Evolutionary conservation across 1,284 basidiomycete species (phyloP).

Genomic region (Apiotrichum gracile): DNA sequence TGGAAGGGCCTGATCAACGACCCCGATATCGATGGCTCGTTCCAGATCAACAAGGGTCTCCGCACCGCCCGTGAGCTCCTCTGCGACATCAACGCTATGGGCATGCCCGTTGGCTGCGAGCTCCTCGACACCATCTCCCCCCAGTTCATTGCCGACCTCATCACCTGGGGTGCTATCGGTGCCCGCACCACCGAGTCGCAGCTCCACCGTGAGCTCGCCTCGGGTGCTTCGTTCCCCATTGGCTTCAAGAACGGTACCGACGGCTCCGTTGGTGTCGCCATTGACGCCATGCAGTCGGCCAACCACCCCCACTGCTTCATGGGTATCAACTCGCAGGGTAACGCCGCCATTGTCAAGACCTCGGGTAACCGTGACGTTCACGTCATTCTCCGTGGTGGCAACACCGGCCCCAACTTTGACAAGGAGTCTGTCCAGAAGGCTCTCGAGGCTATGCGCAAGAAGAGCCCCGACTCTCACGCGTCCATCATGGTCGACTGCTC

Average conservation of each 20-base stretch:
- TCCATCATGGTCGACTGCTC: constrained; percentile 51
- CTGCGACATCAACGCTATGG: constrained; percentile 76
- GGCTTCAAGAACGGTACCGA: constrained; percentile 99
- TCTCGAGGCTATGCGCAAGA: constrained; percentile 63
- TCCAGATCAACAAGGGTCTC: constrained; percentile 89
- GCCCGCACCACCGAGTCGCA: constrained; percentile 95
- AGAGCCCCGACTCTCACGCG: constrained; percentile 46
- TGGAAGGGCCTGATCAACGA: constrained; percentile 97
- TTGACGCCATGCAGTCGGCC: constrained; percentile 93
- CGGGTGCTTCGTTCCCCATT: constrained; percentile 47
- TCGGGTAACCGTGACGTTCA: constrained; percentile 86
- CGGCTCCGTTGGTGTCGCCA: constrained; percentile 71
- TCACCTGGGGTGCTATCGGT: constrained; percentile 96
- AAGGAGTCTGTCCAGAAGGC: constrained; percentile 69
- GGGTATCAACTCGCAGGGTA: constrained; percentile 89
- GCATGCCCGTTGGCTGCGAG: constrained; percentile 80
- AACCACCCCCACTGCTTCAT: constrained; percentile 94
- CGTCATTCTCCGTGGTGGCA: constrained; percentile 87
- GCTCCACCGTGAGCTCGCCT: constrained; percentile 66
- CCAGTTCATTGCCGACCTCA: constrained; percentile 92
- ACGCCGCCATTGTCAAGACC: constrained; percentile 94
- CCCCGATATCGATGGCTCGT: constrained; percentile 45
- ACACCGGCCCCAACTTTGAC: constrained; percentile 68
- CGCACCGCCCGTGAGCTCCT: constrained; percentile 84
- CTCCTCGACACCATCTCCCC: constrained; percentile 62